Conservation (phyloP, 2,329 filamentous ascomycete genomes). For the Immersiporthe knoxdaviesiana region DNA sequence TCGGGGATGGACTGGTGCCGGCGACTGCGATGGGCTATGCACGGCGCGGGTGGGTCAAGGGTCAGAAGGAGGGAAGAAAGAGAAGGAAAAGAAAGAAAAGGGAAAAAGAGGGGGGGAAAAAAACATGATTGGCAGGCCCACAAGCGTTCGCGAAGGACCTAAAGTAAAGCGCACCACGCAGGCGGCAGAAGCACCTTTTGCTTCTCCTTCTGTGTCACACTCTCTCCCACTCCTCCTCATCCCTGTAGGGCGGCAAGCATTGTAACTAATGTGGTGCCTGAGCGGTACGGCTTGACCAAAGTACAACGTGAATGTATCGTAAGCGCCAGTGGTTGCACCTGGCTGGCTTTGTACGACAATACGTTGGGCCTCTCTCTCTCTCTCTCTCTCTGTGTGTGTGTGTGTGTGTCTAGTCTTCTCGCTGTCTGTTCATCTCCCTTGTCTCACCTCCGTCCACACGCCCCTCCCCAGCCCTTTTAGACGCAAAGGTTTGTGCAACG, state of each 20-base stretch:
- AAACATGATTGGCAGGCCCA: neutral
- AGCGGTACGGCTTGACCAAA: neutral
- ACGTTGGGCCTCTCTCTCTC: neutral
- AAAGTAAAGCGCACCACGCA: neutral
- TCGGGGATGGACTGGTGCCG: neutral
- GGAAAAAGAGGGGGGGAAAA: no score
- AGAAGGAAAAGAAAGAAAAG: neutral
- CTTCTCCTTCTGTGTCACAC: no score
- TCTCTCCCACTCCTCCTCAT: neutral
- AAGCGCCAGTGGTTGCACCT: constrained; percentile 2
- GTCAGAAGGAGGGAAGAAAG: neutral
- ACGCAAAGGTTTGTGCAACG: neutral
- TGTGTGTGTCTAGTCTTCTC: neutral
- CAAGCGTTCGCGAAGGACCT: neutral
- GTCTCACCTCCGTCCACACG: neutral
- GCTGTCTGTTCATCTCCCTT: neutral
- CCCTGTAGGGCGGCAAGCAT: neutral
- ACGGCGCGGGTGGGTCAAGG: neutral
- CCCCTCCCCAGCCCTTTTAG: neutral
- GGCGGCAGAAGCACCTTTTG: neutral
- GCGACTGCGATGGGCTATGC: neutral
- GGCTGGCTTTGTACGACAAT: neutral
- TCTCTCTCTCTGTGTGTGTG: no score
- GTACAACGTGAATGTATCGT: constrained; percentile 10
- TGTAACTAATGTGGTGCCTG: neutral